Percentiles rank a stretch among this genome's conserved stretches.
Evolutionary conservation across 1,284 basidiomycete species (phyloP).

Genomic region (Exobasidium rhododendri): DNA sequence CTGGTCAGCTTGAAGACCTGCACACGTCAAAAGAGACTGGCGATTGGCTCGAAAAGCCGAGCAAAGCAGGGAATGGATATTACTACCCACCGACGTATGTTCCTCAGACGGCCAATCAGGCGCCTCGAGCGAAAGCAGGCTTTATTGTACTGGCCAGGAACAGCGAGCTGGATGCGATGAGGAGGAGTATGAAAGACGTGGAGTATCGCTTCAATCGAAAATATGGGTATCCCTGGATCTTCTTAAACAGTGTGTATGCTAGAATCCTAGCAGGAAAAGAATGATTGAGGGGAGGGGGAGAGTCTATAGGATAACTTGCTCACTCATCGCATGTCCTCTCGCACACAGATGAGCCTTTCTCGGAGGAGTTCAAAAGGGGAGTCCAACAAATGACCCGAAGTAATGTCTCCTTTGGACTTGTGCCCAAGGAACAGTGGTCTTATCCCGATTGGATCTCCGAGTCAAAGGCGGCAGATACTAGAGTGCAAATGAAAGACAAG

Average conservation of each 20-base stretch:
- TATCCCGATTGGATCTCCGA: not conserved
- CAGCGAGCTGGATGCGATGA: slow-evolving; percentile 1
- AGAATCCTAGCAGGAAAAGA: too few species aligned
- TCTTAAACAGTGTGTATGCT: slow-evolving; percentile 2
- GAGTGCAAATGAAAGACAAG: slow-evolving; percentile 7
- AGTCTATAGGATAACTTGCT: too few species aligned
- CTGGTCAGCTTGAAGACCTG: too few species aligned
- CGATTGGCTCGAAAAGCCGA: too few species aligned
- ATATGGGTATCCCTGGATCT: slow-evolving; percentile 11
- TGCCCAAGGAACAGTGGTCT: slow-evolving; percentile 13
- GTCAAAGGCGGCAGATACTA: not conserved
- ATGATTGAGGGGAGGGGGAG: too few species aligned
- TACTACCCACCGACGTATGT: slow-evolving; percentile 15
- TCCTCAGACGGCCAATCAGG: slow-evolving; percentile 6
- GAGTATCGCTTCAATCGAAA: slow-evolving; percentile 4
- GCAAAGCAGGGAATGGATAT: slow-evolving; percentile 12
- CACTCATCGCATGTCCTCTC: not conserved
- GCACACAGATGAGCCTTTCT: not conserved
- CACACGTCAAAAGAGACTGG: too few species aligned
- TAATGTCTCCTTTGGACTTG: slow-evolving; percentile 10
- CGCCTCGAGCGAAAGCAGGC: not conserved
- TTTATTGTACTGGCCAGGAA: slow-evolving; percentile 6
- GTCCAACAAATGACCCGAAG: not conserved
- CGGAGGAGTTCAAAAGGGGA: not conserved
- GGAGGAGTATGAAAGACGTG: not conserved